A percentile compares a stretch with the other conserved stretches of the same genome.
phyloP scores from a whole-genome alignment of 805 yeast species.

The Candida sphagnicola region DNA sequence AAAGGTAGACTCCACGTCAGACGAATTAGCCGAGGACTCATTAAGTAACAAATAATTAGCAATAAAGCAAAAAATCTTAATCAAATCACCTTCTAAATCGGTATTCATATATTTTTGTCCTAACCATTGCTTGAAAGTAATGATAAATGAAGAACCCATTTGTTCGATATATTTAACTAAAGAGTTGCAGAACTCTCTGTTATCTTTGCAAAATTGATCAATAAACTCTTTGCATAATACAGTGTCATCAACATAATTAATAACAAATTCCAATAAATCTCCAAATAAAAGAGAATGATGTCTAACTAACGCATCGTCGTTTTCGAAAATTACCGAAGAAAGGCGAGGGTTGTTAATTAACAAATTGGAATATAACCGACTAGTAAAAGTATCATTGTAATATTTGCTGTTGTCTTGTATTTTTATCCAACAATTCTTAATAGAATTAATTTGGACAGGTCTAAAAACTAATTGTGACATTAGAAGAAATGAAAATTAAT shows the following conservation, averaged over 20 bases:
- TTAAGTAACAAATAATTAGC: constrained; percentile 34
- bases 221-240: constrained; percentile 28
- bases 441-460: constrained; percentile 3
- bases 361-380: constrained; percentile 30
- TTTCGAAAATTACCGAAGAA: constrained; percentile 14
- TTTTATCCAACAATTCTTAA: constrained; percentile 32
- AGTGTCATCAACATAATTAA: constrained; percentile 27
- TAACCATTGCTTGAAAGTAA: constrained; percentile 34
- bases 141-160: constrained; percentile 36
- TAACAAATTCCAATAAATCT: constrained; percentile 30
- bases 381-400: constrained; percentile 26
- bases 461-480: constrained; percentile 4
- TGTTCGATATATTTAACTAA: constrained; percentile 35
- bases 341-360: constrained; percentile 26
- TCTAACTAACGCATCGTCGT: constrained; percentile 16
- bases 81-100: constrained; percentile 35
- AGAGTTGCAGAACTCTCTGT: constrained; percentile 19
- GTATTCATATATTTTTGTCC: constrained; percentile 27
- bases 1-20: constrained; percentile 22
- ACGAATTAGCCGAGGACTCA: constrained; percentile 7
- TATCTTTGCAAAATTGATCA: constrained; percentile 27
- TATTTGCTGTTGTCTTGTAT: constrained; percentile 24
- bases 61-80: constrained; percentile 34
- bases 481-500: background rate
- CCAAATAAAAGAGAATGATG: constrained; percentile 33